Base-by-base conservation (phyloP, 805 yeast species). In the Saturnispora quitensis region DNA sequence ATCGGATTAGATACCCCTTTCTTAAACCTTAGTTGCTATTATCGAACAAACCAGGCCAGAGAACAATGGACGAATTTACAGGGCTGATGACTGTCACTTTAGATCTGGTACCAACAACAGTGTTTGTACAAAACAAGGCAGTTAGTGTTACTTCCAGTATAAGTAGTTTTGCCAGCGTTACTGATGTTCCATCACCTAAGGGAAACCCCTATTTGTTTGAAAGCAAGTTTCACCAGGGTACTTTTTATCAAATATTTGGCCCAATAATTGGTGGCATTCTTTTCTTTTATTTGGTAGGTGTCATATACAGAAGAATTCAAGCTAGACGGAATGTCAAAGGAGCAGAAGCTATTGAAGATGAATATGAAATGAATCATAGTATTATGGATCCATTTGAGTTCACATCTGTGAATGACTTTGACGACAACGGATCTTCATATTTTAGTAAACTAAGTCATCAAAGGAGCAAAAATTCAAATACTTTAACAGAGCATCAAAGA, bases 221-320 rank as follows among this genome's bases (percentile, higher is more conserved):
- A 5, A 51, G 58, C 3, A 40, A 51, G 1, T 55, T 48, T 20
- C 46, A 50, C 18, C 62, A 63, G 48, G 68, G 66, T 1, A 60
- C 67, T 0, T 55, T 65, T n/a, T 65, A 64, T 43, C 46, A 56
- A 15, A 63, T 64, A 5, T 51, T 62, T 12, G 53, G 62, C 2
- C 68, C 68, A 1, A 58, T 62, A 1, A 51, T 65, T n/a, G 60
- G 53, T 1, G 62, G 55, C 2, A 40, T 60, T 8, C 46, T 65
- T 15, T 33, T 64, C 2, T 43, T 60, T 4, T 65, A 63, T 42
- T 44, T 64, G 9, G 8, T 57, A 1, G 59, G 61, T 5, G 58
- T 57, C 18, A 48, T 57, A 3, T 56, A 56, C 25, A 58, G 53
- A 25, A 58, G 62, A 35, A 50, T 50, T 35, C 55, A 55, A 38